Evolutionary conservation across 169 alveolate species (phyloP), one percentile per base, ranked within the genome.

Genomic region (Cryptosporidium xiaoi): DNA sequence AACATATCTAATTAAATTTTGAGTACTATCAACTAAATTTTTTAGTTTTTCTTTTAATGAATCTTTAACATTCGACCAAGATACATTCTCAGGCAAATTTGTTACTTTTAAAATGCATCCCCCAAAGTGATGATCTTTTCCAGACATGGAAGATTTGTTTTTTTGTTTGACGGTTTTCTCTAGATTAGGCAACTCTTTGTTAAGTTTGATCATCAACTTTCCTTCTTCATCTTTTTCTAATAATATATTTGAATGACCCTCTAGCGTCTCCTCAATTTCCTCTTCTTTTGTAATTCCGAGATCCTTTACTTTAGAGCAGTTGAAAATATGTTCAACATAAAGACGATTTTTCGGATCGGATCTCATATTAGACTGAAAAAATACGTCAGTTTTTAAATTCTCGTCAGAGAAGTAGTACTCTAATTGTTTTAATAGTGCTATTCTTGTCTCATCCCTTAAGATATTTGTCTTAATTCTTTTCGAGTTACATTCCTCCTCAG

Each of bases 391-490:
- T 29, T 56, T 64, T 13, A 90, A 71, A 34, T 90, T 90, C 46
- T 90, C 90, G 64, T 90, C 92, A 44, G 91, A 77, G 50, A 90
- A 84, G 64, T 90, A 90, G 29, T 90, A 90, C 64, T 90, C 92
- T 1, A 90, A 65, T 66, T 90, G 92, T n/a, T 77, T 77, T 18
- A 77, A n/a, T 24, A 77, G 0, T 15, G 15, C 58, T 15, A 0
- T 3, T 46, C 64, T 55, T 20, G 87, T 62, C 29, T 77, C 71
- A 18, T 77, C 65, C 8, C n/a, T 46, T 24, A 31, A 46, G 7
- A 27, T 16, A 77, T 60, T 71, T 1, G 16, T 60, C n/a, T 60
- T 77, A 18, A 77, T 13, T 12, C 46, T 77, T 34, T 77, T 77
- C 3, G 60, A 13, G 15, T 77, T 71, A 16, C 40, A 40, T 16